Evolutionary conservation across 192 early-diverging fungal genomes (phyloP).

Genomic region (Tieghemiomyces parasiticus): DNA sequence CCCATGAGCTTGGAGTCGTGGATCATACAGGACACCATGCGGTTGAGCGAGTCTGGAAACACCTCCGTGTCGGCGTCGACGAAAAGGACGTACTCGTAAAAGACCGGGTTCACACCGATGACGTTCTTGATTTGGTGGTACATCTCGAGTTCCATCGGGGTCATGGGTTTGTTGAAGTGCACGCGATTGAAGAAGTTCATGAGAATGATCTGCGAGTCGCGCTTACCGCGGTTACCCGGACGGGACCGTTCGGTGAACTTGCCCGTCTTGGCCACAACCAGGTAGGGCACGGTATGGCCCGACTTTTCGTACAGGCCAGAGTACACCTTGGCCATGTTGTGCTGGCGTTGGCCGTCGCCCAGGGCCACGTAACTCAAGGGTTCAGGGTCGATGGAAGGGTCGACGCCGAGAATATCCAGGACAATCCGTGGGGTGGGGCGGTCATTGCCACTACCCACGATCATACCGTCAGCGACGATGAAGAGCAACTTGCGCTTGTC

Average conservation of each 20-base stretch:
- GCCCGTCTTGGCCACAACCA: constrained; percentile 95
- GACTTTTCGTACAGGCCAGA: constrained; percentile 88
- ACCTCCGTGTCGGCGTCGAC: constrained; percentile 97
- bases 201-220: constrained; percentile 95
- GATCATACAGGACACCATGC: constrained; percentile 79
- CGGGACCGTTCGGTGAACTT: constrained; percentile 65
- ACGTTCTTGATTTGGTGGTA: constrained; percentile 99
- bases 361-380: constrained; percentile 77
- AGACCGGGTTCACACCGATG: constrained; percentile 89
- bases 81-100: constrained; percentile 96
- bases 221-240: constrained; percentile 96
- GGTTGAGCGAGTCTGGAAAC: constrained; percentile 76
- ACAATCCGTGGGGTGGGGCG: constrained; percentile 93
- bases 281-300: constrained; percentile 87
- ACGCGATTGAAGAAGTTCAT: constrained; percentile 98
- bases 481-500: constrained; percentile 97
- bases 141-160: constrained; percentile 90
- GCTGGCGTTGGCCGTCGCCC: constrained; percentile 79
- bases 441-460: constrained; percentile 94
- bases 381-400: constrained; percentile 67
- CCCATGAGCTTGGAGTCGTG: constrained; percentile 88
- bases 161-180: constrained; percentile 87
- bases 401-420: constrained; percentile 88
- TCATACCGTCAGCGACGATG: constrained; percentile 92
- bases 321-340: constrained; percentile 96